Base-by-base conservation (phyloP, 2,329 filamentous ascomycete genomes). In the Cercospora janseana region DNA sequence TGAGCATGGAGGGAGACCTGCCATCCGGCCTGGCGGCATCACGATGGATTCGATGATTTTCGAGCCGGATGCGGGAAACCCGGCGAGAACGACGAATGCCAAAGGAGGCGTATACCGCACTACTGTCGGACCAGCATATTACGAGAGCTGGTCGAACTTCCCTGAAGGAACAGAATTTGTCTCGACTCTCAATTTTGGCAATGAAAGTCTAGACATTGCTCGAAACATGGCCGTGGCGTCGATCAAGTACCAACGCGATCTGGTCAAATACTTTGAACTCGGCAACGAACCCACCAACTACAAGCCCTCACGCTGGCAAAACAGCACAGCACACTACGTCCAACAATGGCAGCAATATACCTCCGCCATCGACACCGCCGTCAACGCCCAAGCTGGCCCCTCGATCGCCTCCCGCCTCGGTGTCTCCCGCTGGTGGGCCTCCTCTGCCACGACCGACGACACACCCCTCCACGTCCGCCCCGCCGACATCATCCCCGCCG, bases 21-120 rank as follows among this genome's bases (percentile, higher is more conserved):
- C 42, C 12, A 63, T 66, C 16, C 49, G 63, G 2, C 62, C 63
- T 1, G 63, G 63, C 15, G 63, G 62, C 1, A 64, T 64, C 31
- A 66, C 62, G 0, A 65, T 65, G 63, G 63, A 65, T 42, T 58
- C 51, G 18, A 61, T 66, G 62, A 61, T 65, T 16, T 66, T 64
- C 29, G 44, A 62, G 15, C 27, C 51, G 9, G 27, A 49, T 2
- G 63, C 59, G n/a, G 55, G 57, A 6, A 46, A 63, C 27, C 58
- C 58, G 3, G 55, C 58, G 2, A 54, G 63, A 6, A 62, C 58
- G 3, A 63, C 59, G 2, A 63, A 60, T 40, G 26, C 49, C 4
- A 48, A 50, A 1, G 63, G 63, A 4, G 62, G 63, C 21, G 58
- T 66, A 4, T 66, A 64, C 21, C 54, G 61, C 4, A 65, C 61